Evolutionary conservation across 2,329 filamentous ascomycete genomes (phyloP), one percentile per base, ranked within the genome.

Genomic region (Phaeosphaeria sp.): DNA sequence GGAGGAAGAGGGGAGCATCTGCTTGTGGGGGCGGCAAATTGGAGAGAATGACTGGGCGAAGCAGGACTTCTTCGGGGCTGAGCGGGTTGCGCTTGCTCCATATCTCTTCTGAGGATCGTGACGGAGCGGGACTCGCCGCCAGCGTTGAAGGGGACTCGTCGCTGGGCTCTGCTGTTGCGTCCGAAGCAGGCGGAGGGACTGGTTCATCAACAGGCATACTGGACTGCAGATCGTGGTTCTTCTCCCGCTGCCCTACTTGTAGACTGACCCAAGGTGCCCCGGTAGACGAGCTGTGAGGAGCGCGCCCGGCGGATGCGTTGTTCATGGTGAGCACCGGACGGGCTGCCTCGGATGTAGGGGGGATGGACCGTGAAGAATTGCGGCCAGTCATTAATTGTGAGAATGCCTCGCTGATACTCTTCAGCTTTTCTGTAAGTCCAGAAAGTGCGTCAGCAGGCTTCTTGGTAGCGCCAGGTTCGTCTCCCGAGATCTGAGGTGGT

Each of bases 1-100:
- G 52, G 6, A 43, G 50, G 36, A 63, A 59, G 6, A 61, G 60
- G 7, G 54, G 55, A n/a, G 42, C 57, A 2, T 62, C 43, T 5
- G 36, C 24, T 39, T 44, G 24, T 2, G 48, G 45, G 11, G 21
- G 13, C 1, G 44, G 36, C 2, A 60, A 52, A 20, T 47, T 27
- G 18, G 17, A 22, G 1, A 24, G 25, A 3, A 20, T 33, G n/a
- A 60, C 18, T 1, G 55, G 54, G 4, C 30, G 30, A 2, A 57
- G 13, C 6, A 60, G 22, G 18, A 53, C 47, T 20, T 49, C 47
- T 17, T 6, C 33, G 15, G 49, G 13, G 27, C 48, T 33, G 6
- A 48, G 21, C 5, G 46, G 47, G 8, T 30, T 36, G 33, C 42
- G 24, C 11, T 27, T 45, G 11, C 17, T 45, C 43, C 24, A 44